Evolutionary conservation across 2,329 filamentous ascomycete genomes (phyloP).

Genomic region (Aspergillus sp.): DNA sequence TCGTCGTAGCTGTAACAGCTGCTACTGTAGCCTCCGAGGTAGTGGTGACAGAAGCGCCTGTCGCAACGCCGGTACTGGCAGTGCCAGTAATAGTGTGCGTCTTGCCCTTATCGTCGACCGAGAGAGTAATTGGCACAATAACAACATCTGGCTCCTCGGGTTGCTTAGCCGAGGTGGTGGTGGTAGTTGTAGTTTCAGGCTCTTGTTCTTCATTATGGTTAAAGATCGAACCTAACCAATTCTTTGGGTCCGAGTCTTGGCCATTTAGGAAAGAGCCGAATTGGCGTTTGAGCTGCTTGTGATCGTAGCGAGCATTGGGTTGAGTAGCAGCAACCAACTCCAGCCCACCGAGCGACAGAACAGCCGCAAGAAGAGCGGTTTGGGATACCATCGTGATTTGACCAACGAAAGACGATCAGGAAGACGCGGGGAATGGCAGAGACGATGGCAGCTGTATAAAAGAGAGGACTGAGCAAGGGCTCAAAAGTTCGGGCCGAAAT

Average conservation of each 20-base stretch:
- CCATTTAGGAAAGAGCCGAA: constrained; percentile 5
- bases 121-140: constrained; percentile 21
- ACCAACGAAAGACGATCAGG: constrained; percentile 10
- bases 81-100: constrained; percentile 24
- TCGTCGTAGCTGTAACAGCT: constrained; percentile 3
- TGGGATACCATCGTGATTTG: constrained; percentile 31
- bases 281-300: constrained; percentile 33
- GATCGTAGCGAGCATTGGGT: constrained; percentile 24
- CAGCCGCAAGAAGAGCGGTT: constrained; percentile 30
- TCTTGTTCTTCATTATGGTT: not conserved
- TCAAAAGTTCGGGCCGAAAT: constrained; percentile 14
- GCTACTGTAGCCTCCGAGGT: constrained; percentile 10
- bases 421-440: constrained; percentile 9
- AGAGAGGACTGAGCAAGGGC: constrained; percentile 27
- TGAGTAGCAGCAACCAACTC: constrained; percentile 36
- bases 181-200: not conserved
- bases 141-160: constrained; percentile 13
- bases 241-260: not conserved
- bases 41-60: constrained; percentile 15
- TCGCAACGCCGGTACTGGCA: constrained; percentile 6
- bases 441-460: constrained; percentile 13
- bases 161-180: constrained; percentile 2
- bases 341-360: constrained; percentile 34
- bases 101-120: constrained; percentile 23
- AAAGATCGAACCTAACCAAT: constrained; percentile 5